A percentile compares a stretch with the other conserved stretches of the same genome.
phyloP scores from a whole-genome alignment of 352 stramenopile species.

The Labyrinthula sp. region DNA sequence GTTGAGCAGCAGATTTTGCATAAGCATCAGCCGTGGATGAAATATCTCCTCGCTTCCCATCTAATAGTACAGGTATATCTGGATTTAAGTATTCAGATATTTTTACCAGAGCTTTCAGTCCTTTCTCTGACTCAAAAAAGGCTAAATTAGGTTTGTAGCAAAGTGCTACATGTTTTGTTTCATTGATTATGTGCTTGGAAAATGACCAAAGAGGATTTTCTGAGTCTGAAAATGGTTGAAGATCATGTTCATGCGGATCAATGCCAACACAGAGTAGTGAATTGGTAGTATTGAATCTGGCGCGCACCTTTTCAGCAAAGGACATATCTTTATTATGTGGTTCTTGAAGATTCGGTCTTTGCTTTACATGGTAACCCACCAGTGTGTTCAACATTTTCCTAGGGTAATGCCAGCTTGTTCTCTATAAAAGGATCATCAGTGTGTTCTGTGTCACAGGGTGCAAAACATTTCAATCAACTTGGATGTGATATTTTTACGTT shows the following conservation, averaged over 20 bases:
- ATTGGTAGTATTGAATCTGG: too few species aligned
- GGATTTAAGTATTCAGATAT: constrained; percentile 43
- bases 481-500: too few species aligned
- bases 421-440: too few species aligned
- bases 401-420: too few species aligned
- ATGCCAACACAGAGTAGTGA: constrained; percentile 92
- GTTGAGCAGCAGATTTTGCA: constrained; percentile 69
- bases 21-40: constrained; percentile 86
- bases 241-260: constrained; percentile 69
- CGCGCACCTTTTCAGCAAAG: too few species aligned
- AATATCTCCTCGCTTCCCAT: constrained; percentile 96
- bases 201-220: constrained; percentile 66
- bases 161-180: constrained; percentile 67
- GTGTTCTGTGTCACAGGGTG: too few species aligned
- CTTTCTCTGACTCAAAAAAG: constrained; percentile 85
- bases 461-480: too few species aligned
- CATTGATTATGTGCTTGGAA: constrained; percentile 78
- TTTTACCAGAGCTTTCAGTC: constrained; percentile 51
- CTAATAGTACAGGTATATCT: constrained; percentile 81
- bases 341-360: too few species aligned
- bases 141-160: constrained; percentile 97
- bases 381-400: too few species aligned
- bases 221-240: constrained; percentile 45
- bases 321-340: too few species aligned
- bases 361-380: too few species aligned